These are phyloP conservation scores for Kernera saxatilis DNA, from an alignment of 345 rosid species.

Conservation along the genomic window DNA sequence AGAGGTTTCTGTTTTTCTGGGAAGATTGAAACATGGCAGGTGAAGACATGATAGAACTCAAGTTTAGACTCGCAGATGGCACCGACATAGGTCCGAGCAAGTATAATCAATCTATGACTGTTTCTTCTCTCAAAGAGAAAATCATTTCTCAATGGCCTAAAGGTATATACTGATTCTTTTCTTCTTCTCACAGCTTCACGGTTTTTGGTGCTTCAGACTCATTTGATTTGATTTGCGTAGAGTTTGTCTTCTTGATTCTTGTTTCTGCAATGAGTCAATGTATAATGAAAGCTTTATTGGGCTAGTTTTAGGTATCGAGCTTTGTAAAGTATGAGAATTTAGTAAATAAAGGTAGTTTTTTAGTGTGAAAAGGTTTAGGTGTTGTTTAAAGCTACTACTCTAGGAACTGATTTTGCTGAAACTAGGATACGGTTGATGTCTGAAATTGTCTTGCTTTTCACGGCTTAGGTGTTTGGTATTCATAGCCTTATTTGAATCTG, in stretches of 20 bases:
- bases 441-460: background rate
- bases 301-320: background rate
- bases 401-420: background rate
- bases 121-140: constrained; percentile 60
- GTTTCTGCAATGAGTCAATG: background rate
- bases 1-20: background rate
- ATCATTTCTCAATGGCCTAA: constrained; percentile 59
- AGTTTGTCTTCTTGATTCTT: background rate
- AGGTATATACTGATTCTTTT: constrained; percentile 22
- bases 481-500: background rate
- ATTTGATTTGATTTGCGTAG: constrained; percentile 3
- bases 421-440: background rate
- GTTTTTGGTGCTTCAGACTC: background rate
- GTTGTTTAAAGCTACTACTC: background rate
- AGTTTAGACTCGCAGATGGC: constrained; percentile 64
- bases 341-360: background rate
- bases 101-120: constrained; percentile 49
- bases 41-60: constrained; percentile 51
- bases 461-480: background rate
- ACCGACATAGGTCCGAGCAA: constrained; percentile 59
- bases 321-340: constrained; percentile 10
- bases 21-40: constrained; percentile 35
- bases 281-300: background rate
- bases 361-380: background rate
- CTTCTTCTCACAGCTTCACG: background rate